Percentiles rank a stretch among this genome's conserved stretches.
Evolutionary conservation across 140 eudicot species (phyloP).

Genomic region (Flaveria floridana): DNA sequence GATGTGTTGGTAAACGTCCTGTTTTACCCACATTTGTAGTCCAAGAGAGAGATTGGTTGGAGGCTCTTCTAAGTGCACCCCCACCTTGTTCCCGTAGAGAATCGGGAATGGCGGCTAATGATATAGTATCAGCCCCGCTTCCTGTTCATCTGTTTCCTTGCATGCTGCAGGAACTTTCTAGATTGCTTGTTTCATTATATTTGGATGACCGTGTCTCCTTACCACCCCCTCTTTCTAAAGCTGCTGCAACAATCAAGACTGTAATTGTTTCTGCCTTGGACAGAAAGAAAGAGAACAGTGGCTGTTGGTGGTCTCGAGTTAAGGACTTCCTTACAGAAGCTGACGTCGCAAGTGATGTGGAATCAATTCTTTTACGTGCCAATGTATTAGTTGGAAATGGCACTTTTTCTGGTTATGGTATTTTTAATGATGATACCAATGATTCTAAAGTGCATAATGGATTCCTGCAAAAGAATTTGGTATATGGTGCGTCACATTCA

Average conservation of each 20-base stretch:
- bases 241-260: slow-evolving; percentile 46
- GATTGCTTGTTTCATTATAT: slow-evolving; percentile 55
- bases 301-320: slow-evolving; percentile 63
- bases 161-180: slow-evolving; percentile 61
- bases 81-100: slow-evolving; percentile 94
- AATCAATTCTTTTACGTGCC: slow-evolving; percentile 40
- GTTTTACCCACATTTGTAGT: slow-evolving; percentile 65
- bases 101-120: slow-evolving; percentile 84
- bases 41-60: slow-evolving; percentile 86
- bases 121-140: slow-evolving; percentile 64
- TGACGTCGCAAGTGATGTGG: slow-evolving; percentile 54
- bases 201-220: slow-evolving; percentile 74
- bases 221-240: slow-evolving; percentile 59
- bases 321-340: slow-evolving; percentile 61
- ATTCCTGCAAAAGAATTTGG: slow-evolving; percentile 39
- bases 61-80: slow-evolving; percentile 82
- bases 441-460: slow-evolving; percentile 38
- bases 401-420: slow-evolving; percentile 31
- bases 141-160: slow-evolving; percentile 67
- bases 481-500: slow-evolving; percentile 38
- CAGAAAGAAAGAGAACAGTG: slow-evolving; percentile 51
- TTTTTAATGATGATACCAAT: slow-evolving; percentile 39
- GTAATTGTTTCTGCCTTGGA: slow-evolving; percentile 54
- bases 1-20: slow-evolving; percentile 47
- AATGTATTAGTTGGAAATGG: slow-evolving; percentile 50